Evolutionary conservation across 495 filamentous ascomycete genomes (phyloP).

Genomic region (Apodospora peruviana): DNA sequence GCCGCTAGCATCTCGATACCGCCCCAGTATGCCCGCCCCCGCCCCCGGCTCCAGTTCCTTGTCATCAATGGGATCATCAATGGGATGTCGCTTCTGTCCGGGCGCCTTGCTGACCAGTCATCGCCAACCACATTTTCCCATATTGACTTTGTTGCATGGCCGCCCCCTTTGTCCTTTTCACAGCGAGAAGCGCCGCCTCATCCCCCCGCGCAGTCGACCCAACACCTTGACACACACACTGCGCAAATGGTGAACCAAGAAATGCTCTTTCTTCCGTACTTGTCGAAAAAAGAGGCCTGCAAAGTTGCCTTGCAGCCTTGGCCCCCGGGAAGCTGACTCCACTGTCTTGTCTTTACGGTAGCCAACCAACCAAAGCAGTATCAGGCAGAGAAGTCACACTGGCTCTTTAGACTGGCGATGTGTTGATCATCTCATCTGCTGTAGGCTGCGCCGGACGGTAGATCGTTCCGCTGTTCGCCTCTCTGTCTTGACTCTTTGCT

Average conservation of each 20-base stretch:
- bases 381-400: not conserved
- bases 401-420: not conserved
- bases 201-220: not conserved
- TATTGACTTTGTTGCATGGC: not conserved
- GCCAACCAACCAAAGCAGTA: not conserved
- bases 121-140: constrained; percentile 14
- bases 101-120: constrained; percentile 22
- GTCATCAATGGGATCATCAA: not conserved
- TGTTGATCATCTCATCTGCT: constrained; percentile 3
- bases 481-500: not conserved
- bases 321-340: not conserved
- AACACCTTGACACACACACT: not conserved
- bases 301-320: not conserved
- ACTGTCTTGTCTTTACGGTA: not conserved
- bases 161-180: no score
- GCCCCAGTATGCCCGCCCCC: no score
- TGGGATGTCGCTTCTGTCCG: not conserved
- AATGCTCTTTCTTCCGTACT: no score
- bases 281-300: no score
- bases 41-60: not conserved
- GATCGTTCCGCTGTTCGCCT: not conserved
- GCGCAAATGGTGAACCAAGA: no score
- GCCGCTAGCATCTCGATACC: no score
- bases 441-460: not conserved
- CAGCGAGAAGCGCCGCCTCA: no score